Evolutionary conservation across 2,329 filamentous ascomycete genomes (phyloP).

Genomic region (Aspergillus hiratsukae): DNA sequence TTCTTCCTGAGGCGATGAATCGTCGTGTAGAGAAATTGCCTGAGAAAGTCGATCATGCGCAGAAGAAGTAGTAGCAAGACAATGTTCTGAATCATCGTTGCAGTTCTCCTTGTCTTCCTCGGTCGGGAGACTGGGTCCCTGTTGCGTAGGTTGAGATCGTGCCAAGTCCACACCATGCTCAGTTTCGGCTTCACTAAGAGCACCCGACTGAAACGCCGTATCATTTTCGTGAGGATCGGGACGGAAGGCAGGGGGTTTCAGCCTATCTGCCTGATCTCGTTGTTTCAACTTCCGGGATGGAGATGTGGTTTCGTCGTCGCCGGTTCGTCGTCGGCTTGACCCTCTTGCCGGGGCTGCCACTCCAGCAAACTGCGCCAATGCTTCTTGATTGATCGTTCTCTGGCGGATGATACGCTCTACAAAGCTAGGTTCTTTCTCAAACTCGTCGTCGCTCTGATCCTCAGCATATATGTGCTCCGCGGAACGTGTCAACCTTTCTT

Average conservation of each 20-base stretch:
- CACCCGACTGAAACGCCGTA: slow-evolving; percentile 18
- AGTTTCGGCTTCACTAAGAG: slow-evolving; percentile 42
- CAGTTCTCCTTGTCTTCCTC: slow-evolving; percentile 48
- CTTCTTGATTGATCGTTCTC: slow-evolving; percentile 30
- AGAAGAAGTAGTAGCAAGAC: slow-evolving; percentile 26
- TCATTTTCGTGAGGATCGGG: slow-evolving; percentile 18
- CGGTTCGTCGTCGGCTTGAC: slow-evolving; percentile 6
- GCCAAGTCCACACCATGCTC: slow-evolving; percentile 42
- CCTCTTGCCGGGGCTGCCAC: slow-evolving; percentile 30
- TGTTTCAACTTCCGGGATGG: slow-evolving; percentile 1
- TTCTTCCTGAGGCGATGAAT: slow-evolving; percentile 8
- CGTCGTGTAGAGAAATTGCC: slow-evolving; percentile 26
- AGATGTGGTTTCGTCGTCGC: slow-evolving; percentile 1
- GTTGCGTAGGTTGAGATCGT: slow-evolving; percentile 24
- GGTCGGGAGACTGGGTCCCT: slow-evolving; percentile 24
- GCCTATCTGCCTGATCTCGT: slow-evolving; percentile 6
- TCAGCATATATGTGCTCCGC: slow-evolving; percentile 31
- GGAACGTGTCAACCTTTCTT: slow-evolving; percentile 31
- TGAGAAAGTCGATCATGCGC: slow-evolving; percentile 39
- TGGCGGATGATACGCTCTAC: slow-evolving; percentile 31
- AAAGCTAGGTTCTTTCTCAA: slow-evolving; percentile 41
- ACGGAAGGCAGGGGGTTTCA: slow-evolving; percentile 8
- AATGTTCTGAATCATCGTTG: slow-evolving; percentile 23
- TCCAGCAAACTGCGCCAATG: slow-evolving; percentile 32
- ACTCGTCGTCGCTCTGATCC: slow-evolving; percentile 39